Percentiles rank a stretch among this genome's conserved stretches.
Evolutionary conservation across 805 yeast genomes (phyloP).

Genomic region (Candida bentonensis): DNA sequence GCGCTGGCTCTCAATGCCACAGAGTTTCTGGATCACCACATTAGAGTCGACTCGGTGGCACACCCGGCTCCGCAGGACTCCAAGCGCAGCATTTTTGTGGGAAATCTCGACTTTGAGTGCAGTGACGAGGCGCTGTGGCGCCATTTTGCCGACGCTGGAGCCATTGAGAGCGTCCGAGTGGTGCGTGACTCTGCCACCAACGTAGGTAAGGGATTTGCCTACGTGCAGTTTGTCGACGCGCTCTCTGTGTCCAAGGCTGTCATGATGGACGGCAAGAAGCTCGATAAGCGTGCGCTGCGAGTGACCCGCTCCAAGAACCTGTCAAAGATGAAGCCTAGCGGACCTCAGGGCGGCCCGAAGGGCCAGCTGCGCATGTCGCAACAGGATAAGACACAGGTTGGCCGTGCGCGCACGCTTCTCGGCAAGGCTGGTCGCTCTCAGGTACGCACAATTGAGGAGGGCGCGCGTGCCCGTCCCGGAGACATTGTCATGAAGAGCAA

Average conservation of each 20-base stretch:
- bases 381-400: constrained; percentile 59
- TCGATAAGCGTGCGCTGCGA: constrained; percentile 49
- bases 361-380: constrained; percentile 33
- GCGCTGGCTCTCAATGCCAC: constrained; percentile 46
- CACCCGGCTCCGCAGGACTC: constrained; percentile 82
- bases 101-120: constrained; percentile 87
- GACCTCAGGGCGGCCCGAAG: constrained; percentile 16
- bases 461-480: constrained; percentile 65
- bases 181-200: constrained; percentile 88
- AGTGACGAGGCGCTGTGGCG: constrained; percentile 81
- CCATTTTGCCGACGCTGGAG: constrained; percentile 54
- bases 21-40: constrained; percentile 56
- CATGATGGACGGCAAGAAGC: constrained; percentile 55
- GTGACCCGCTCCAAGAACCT: constrained; percentile 52
- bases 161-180: constrained; percentile 77
- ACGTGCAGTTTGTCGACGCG: constrained; percentile 65
- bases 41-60: constrained; percentile 85
- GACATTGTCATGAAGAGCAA: constrained; percentile 43
- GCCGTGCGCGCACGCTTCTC: constrained; percentile 61
- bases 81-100: constrained; percentile 76
- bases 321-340: constrained; percentile 9
- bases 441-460: constrained; percentile 47
- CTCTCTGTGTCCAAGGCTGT: constrained; percentile 70
- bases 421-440: constrained; percentile 71
- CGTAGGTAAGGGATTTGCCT: constrained; percentile 94